Conservation (phyloP, 768 basidiomycete genomes). For the Clitopilus hobsonii region DNA sequence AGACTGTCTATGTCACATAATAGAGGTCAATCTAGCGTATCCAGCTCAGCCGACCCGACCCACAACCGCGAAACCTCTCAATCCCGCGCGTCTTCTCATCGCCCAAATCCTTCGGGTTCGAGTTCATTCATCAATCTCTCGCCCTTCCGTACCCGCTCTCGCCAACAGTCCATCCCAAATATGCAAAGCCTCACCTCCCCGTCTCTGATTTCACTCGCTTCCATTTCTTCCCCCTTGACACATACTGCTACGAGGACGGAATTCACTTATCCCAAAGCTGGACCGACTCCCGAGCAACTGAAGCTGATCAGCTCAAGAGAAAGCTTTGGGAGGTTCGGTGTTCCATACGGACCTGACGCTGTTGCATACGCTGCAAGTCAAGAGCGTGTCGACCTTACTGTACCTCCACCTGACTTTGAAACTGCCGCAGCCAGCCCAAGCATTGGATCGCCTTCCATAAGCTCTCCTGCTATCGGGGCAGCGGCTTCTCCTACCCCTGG, state of each 20-base stretch:
- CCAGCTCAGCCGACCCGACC: conserved; percentile 17
- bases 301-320: conserved; percentile 68
- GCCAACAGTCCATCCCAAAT: conserved; percentile 36
- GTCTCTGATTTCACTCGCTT: conserved; percentile 65
- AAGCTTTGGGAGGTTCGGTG: conserved; percentile 61
- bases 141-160: conserved; percentile 44
- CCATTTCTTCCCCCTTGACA: conserved; percentile 71
- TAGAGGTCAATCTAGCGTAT: conserved; percentile 26
- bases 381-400: conserved; percentile 36
- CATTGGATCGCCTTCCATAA: conserved; percentile 2
- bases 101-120: conserved; percentile 26
- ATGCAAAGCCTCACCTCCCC: conserved; percentile 53
- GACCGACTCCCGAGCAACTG: conserved; percentile 61
- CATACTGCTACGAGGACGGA: conserved; percentile 71
- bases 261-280: conserved; percentile 60
- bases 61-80: conserved; percentile 20
- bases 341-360: conserved; percentile 75
- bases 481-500: conserved; percentile 12
- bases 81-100: conserved; percentile 19
- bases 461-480: background rate
- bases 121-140: conserved; percentile 34
- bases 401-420: conserved; percentile 56
- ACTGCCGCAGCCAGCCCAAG: conserved; percentile 7
- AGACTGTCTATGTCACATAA: conserved; percentile 29
- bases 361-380: conserved; percentile 55